Base-by-base conservation (phyloP, 2,329 filamentous ascomycete genomes). In the Lasiodiplodia sp. region DNA sequence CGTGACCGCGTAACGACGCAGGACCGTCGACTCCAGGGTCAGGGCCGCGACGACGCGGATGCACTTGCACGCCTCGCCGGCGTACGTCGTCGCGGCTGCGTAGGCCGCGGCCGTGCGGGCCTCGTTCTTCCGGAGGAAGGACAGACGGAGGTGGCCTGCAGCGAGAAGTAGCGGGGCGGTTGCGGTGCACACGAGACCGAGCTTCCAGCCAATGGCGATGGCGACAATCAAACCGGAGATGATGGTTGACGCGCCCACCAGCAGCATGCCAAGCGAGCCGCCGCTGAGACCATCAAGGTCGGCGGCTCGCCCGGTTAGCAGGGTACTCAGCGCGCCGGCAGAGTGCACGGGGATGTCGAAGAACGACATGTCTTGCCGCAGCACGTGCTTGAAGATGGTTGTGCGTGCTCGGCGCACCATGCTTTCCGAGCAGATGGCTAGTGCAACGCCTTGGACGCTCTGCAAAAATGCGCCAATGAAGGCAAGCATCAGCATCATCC, bases 21-120 rank as follows among this genome's bases (percentile, higher is more conserved):
- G 86, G 3, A 97, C 92, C 75, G 96, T 92, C 0, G 86, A 79
- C 80, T 97, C 94, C 16, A 94, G 89, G 0, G 93, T 97, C 53
- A 97, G 85, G 3, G 93, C 91, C 8, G 94, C 94, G 14, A 97
- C 94, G 2, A 94, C 97, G 64, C 94, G 91, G 73, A 97, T 97
- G 14, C 93, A 91, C 2, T 92, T 93, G 51, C 94, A 96, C 57
- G 94, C 93, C 79, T 97, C 94, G 64, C 93, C 96, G 14, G 94
- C 94, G 77, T 91, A 97, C 67, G 89, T 90, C 8, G 94, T 94
- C 67, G 92, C 96, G 40, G 85, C 84, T 73, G 92, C 88, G 74
- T 97, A 97, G 0, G 93, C 92, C 67, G 84, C 83, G 83, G 94
- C 94, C 0, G 92, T 89, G 28, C 91, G 89, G 10, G 84, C 84